A percentile compares a stretch with the other conserved stretches of the same genome.
phyloP scores from a whole-genome alignment of 2,329 filamentous ascomycete species.

The Fusarium circinatum region DNA sequence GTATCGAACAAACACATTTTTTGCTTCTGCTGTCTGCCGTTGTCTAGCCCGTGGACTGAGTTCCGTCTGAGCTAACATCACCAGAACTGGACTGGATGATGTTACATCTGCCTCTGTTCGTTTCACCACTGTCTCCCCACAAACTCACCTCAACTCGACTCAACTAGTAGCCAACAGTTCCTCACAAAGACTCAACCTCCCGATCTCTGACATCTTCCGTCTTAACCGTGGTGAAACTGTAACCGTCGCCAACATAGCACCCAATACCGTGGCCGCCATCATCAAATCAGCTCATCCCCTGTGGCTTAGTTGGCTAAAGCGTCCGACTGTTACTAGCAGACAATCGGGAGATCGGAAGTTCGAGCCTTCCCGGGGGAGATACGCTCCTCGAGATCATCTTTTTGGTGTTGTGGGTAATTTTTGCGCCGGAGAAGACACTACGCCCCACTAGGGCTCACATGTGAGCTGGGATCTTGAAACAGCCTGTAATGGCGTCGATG shows the following conservation, averaged over 20 bases:
- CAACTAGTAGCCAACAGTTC: not conserved
- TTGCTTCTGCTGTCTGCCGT: not conserved
- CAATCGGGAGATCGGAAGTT: slow-evolving; percentile 47
- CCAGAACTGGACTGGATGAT: no score
- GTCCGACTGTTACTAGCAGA: slow-evolving; percentile 40
- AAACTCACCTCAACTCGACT: not conserved
- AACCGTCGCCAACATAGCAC: not conserved
- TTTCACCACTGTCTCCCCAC: not conserved
- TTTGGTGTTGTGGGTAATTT: slow-evolving; percentile 26
- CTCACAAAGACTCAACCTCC: not conserved
- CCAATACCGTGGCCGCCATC: not conserved
- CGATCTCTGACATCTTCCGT: not conserved
- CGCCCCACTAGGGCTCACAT: slow-evolving; percentile 23
- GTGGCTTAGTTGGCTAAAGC: slow-evolving; percentile 43
- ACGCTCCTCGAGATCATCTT: slow-evolving; percentile 1
- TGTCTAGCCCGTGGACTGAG: not conserved
- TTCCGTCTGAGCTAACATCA: no score
- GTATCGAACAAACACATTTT: not conserved
- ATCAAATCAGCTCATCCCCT: slow-evolving; percentile 34
- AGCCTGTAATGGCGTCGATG: not conserved
- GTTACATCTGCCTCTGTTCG: not conserved
- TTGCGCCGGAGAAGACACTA: not conserved
- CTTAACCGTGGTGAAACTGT: not conserved
- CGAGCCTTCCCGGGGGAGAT: slow-evolving; percentile 46
- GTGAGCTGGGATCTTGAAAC: slow-evolving; percentile 13